These are phyloP conservation scores for Suillus subalutaceus DNA, from an alignment of 768 basidiomycete genomes.

Conservation along the genomic window DNA sequence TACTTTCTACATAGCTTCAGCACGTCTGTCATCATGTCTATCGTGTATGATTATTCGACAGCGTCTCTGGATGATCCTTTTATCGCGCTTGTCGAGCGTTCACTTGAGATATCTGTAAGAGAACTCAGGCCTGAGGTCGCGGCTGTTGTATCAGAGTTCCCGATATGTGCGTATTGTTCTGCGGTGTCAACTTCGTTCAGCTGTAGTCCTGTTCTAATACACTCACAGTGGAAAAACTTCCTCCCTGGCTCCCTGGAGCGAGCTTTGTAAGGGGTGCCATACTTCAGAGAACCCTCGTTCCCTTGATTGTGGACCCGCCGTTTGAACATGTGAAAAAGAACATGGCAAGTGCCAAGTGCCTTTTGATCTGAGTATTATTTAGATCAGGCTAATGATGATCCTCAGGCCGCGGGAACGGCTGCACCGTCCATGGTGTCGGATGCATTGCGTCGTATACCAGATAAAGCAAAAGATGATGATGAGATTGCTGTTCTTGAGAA, in stretches of 20 bases:
- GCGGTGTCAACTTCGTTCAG: not conserved
- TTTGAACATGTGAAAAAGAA: conserved; percentile 27
- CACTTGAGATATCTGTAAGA: conserved; percentile 11
- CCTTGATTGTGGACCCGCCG: conserved; percentile 22
- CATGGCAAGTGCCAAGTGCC: conserved; percentile 20
- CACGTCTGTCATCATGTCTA: conserved; percentile 25
- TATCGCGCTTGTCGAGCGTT: conserved; percentile 19
- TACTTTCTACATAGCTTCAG: conserved; percentile 18
- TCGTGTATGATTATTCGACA: conserved; percentile 28
- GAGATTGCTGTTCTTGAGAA: conserved; percentile 21
- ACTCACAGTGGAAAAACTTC: conserved; percentile 21
- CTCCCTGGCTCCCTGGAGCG: conserved; percentile 28
- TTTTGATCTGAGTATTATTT: not conserved
- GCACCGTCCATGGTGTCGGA: conserved; percentile 29
- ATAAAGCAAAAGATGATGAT: conserved; percentile 7
- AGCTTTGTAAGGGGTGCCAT: conserved; percentile 20
- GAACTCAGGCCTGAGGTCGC: conserved; percentile 22
- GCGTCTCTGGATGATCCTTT: conserved; percentile 24
- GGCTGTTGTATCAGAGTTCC: conserved; percentile 20
- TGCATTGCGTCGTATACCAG: conserved; percentile 19
- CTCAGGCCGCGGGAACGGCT: conserved; percentile 23
- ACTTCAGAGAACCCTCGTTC: conserved; percentile 12
- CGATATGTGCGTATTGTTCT: conserved; percentile 19
- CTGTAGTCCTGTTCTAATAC: not conserved
- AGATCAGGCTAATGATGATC: not conserved